Conservation (phyloP, 1,284 basidiomycete species). For the Trichosporon sp. region DNA sequence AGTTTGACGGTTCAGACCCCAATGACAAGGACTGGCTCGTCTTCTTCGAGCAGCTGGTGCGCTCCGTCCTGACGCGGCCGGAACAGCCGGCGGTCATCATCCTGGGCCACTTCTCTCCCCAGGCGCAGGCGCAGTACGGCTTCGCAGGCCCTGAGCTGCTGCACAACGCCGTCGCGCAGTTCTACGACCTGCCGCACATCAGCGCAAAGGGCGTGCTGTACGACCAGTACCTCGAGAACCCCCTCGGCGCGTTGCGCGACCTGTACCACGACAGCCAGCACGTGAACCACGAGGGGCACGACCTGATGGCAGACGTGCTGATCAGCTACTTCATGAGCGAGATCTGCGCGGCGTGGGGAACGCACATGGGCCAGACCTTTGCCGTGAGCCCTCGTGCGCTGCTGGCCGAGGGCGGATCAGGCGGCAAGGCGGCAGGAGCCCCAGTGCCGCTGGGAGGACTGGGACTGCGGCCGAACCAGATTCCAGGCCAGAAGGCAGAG, state of each 20-base stretch:
- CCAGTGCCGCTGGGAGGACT: conserved; percentile 35
- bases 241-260: conserved; percentile 57
- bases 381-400: conserved; percentile 49
- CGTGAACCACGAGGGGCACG: conserved; percentile 72
- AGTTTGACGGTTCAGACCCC: conserved; percentile 82
- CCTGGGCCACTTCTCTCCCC: conserved; percentile 84
- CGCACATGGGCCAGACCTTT: conserved; percentile 59
- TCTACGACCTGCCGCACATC: conserved; percentile 89
- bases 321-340: conserved; percentile 80
- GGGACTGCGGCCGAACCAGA: conserved; percentile 44
- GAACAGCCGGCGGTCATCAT: conserved; percentile 84
- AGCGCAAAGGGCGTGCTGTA: conserved; percentile 75
- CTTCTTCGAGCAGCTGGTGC: conserved; percentile 83
- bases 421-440: neutral
- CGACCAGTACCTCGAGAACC: conserved; percentile 70
- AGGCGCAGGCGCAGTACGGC: conserved; percentile 68
- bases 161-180: conserved; percentile 83
- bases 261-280: conserved; percentile 79
- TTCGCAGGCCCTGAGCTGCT: conserved; percentile 80
- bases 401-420: neutral
- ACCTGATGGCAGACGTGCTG: conserved; percentile 75
- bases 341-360: conserved; percentile 76
- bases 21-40: conserved; percentile 65
- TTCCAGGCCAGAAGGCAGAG: conserved; percentile 32
- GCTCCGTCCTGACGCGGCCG: conserved; percentile 77